These are phyloP conservation scores for Kuraishia floccosa DNA, from an alignment of 805 yeast species.

Conservation along the genomic window DNA sequence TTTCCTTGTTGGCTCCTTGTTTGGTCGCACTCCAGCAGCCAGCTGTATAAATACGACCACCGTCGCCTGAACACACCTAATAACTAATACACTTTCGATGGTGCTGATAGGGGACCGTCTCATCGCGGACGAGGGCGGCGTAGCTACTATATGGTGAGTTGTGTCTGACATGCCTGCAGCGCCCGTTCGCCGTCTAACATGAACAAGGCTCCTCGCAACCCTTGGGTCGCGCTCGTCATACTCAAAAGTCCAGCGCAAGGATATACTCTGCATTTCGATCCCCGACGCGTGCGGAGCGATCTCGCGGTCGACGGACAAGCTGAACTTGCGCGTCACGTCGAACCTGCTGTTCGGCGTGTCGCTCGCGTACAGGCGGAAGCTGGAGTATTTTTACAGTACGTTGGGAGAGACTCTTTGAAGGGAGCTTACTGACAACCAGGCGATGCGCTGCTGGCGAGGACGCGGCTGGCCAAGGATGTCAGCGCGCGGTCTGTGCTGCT, in stretches of 20 bases:
- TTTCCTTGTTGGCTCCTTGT: no score
- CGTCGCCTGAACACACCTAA: no score
- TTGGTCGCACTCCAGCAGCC: no score
- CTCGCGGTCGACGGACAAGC: constrained; percentile 6
- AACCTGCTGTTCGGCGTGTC: constrained; percentile 36
- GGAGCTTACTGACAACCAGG: background rate
- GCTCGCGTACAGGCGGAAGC: constrained; percentile 35
- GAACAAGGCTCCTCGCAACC: constrained; percentile 17
- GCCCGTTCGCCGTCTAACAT: constrained; percentile 4
- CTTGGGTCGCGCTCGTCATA: constrained; percentile 12
- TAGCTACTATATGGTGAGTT: constrained; percentile 18
- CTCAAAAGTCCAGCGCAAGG: constrained; percentile 15
- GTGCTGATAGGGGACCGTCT: no score
- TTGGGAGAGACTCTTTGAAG: background rate
- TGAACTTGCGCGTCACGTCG: constrained; percentile 24
- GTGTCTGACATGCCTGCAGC: background rate
- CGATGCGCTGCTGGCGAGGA: constrained; percentile 3
- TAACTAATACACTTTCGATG: no score
- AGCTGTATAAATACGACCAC: no score
- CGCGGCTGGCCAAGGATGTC: constrained; percentile 4
- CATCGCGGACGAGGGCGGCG: constrained; percentile 6
- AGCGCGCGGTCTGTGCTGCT: background rate
- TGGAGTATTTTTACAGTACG: constrained; percentile 27
- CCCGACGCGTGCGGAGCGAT: constrained; percentile 27
- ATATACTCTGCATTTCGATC: constrained; percentile 24